These are phyloP conservation scores for Ascocoryne sarcoides DNA, from an alignment of 2,329 filamentous ascomycete species.

Conservation along the genomic window DNA sequence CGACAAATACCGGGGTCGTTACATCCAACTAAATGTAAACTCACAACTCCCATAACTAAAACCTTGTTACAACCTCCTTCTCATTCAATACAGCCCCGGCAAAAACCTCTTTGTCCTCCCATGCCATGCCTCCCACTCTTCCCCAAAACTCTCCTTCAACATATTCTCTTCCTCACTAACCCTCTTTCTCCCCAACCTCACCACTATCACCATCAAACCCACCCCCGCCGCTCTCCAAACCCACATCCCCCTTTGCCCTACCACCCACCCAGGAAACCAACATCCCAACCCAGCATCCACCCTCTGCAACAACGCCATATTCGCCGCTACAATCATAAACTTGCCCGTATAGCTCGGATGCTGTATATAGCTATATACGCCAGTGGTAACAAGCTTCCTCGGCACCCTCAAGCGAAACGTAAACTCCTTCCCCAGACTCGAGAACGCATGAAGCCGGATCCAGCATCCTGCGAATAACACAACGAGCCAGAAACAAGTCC, in stretches of 20 bases:
- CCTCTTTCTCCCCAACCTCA: constrained; percentile 33
- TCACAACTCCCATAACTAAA: too few species aligned
- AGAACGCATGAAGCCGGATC: constrained; percentile 33
- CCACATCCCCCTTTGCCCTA: constrained; percentile 2
- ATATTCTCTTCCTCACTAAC: constrained; percentile 35
- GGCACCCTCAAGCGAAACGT: constrained; percentile 43
- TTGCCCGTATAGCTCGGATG: constrained; percentile 70
- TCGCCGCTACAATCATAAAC: constrained; percentile 28
- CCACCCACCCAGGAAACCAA: constrained; percentile 26
- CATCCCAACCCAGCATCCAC: constrained; percentile 34
- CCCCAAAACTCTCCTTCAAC: constrained; percentile 37
- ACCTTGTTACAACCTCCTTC: too few species aligned
- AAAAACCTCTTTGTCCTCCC: constrained; percentile 38
- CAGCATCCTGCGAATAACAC: constrained; percentile 19
- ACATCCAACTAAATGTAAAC: too few species aligned
- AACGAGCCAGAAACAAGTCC: constrained; percentile 13
- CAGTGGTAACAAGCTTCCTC: constrained; percentile 66
- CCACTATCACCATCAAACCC: constrained; percentile 19
- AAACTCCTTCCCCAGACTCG: constrained; percentile 40
- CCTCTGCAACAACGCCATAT: constrained; percentile 29
- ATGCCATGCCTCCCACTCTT: constrained; percentile 42
- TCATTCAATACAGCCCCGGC: constrained; percentile 34
- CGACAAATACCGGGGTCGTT: too few species aligned
- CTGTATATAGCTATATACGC: constrained; percentile 65
- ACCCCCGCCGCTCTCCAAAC: constrained; percentile 6